Conservation (phyloP, 1,139 yeast genomes). For the Barnettozyma hawaiiensis region DNA sequence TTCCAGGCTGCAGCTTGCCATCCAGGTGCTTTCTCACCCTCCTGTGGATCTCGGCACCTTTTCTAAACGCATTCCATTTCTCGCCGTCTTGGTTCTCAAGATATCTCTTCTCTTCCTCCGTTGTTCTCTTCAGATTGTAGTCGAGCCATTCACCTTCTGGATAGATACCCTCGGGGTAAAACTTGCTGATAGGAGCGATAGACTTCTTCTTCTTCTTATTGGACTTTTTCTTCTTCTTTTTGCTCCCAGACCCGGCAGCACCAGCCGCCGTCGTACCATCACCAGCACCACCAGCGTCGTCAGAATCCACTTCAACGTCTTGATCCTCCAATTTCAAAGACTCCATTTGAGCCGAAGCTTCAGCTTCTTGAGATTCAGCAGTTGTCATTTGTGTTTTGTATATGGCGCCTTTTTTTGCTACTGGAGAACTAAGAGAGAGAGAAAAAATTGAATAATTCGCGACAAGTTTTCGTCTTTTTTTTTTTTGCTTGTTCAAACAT, state of each 20-base stretch:
- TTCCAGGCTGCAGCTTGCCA: constrained; percentile 77
- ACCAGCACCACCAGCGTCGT: constrained; percentile 10
- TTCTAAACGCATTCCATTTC: constrained; percentile 83
- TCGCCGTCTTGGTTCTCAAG: constrained; percentile 60
- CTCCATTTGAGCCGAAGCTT: constrained; percentile 14
- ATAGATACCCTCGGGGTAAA: constrained; percentile 67
- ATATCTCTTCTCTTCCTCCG: constrained; percentile 82
- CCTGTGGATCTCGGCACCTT: constrained; percentile 94
- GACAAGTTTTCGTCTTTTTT: no score
- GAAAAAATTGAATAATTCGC: no score
- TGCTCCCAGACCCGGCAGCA: constrained; percentile 22
- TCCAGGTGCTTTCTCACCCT: constrained; percentile 81
- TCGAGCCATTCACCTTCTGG: constrained; percentile 90
- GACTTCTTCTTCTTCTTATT: constrained; percentile 45
- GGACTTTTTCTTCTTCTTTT: constrained; percentile 37
- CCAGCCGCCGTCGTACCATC: no score
- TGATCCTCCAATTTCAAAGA: not conserved
- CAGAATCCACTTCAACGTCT: constrained; percentile 1
- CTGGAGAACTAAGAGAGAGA: no score
- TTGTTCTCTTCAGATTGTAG: constrained; percentile 67
- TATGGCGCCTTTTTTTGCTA: no score
- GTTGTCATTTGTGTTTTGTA: constrained; percentile 4
- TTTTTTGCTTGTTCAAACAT: no score
- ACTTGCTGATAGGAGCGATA: constrained; percentile 55
- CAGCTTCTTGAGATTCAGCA: constrained; percentile 13